Evolutionary conservation across 345 rosid genomes (phyloP).

Genomic region (Pugionium dolabratum): DNA sequence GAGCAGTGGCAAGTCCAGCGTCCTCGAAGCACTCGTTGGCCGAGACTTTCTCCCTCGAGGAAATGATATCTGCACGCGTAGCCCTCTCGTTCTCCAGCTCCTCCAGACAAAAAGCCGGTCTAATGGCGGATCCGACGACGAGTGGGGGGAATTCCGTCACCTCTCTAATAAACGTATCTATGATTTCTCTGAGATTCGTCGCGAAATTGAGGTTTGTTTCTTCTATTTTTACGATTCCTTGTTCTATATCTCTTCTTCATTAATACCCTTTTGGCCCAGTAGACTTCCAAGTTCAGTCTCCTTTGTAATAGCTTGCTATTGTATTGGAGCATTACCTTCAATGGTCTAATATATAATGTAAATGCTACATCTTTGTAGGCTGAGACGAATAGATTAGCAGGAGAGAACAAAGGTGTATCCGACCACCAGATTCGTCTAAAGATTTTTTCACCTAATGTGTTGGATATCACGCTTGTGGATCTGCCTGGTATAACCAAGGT

Average conservation of each 20-base stretch:
- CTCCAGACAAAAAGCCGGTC: slow-evolving; percentile 70
- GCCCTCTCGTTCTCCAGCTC: slow-evolving; percentile 94
- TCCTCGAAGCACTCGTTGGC: slow-evolving; percentile 94
- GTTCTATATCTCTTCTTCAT: not conserved
- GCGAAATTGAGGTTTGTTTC: slow-evolving; percentile 75
- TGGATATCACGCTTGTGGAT: slow-evolving; percentile 67
- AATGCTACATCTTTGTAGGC: slow-evolving; percentile 42
- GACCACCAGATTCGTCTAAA: slow-evolving; percentile 58
- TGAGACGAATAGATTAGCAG: slow-evolving; percentile 66
- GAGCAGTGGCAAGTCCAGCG: slow-evolving; percentile 99
- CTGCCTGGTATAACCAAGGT: slow-evolving; percentile 74
- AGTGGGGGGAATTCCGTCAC: slow-evolving; percentile 96
- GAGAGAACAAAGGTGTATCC: slow-evolving; percentile 61
- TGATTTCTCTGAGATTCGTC: slow-evolving; percentile 92
- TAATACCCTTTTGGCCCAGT: not conserved
- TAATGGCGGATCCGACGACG: slow-evolving; percentile 71
- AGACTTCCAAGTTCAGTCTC: slow-evolving; percentile 1
- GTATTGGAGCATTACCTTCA: not conserved
- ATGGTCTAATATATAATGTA: slow-evolving; percentile 3
- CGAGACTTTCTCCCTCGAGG: slow-evolving; percentile 97
- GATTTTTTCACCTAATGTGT: slow-evolving; percentile 61
- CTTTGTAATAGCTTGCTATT: not conserved
- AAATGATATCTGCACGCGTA: slow-evolving; percentile 86
- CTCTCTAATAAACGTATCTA: slow-evolving; percentile 70
- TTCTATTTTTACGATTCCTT: not conserved